These are phyloP conservation scores for Guadua angustifolia DNA, from an alignment of 176 grass and related monocot species.

Conservation along the genomic window DNA sequence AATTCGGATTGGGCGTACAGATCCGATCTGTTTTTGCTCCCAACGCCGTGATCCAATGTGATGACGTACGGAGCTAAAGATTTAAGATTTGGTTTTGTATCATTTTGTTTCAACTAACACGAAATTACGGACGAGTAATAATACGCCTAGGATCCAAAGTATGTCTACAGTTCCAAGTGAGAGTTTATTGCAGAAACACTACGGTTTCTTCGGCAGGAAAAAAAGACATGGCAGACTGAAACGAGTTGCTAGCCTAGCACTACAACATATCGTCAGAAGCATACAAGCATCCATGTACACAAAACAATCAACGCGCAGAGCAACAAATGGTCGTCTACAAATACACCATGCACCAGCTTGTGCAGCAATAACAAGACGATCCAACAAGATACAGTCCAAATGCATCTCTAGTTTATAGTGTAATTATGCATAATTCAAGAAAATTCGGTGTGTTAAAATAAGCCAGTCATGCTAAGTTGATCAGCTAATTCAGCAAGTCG, in stretches of 20 bases:
- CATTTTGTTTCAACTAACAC: neutral
- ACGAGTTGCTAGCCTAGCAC: neutral
- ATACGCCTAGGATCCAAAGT: conserved; percentile 12
- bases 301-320: conserved; percentile 20
- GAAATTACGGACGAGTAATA: neutral
- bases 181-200: neutral
- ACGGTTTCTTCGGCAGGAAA: neutral
- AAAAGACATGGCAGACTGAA: neutral
- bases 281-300: conserved; percentile 37
- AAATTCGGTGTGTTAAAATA: conserved; percentile 23
- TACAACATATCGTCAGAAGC: neutral
- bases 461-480: conserved; percentile 40
- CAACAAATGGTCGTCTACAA: conserved; percentile 33
- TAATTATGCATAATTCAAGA: conserved; percentile 22
- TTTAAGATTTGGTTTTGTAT: neutral
- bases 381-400: too few species aligned
- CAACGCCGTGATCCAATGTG: neutral
- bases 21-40: neutral
- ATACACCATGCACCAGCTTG: conserved; percentile 34
- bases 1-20: neutral
- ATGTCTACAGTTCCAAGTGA: neutral
- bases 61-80: neutral
- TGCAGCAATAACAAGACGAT: conserved; percentile 11
- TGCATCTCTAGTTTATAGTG: conserved; percentile 35
- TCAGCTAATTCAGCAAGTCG: conserved; percentile 20